Base-by-base conservation (phyloP, 2,329 filamentous ascomycete genomes). In the Amphichorda felina region DNA sequence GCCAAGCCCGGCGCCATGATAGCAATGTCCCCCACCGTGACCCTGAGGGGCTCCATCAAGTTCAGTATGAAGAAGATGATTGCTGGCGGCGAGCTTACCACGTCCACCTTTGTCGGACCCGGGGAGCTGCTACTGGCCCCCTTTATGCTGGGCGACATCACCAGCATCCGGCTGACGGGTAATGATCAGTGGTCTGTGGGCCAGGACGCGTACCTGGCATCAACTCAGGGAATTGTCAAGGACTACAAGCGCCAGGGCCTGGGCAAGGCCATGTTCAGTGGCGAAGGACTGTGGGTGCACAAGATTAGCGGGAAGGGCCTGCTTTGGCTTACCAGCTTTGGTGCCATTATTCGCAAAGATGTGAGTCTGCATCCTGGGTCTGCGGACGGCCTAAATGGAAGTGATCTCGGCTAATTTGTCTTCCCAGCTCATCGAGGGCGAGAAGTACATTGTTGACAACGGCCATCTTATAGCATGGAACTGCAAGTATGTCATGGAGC, bases 11-110 rank as follows among this genome's bases (percentile, higher is more conserved):
- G 88, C 11, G 73, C 78, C 38, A 91, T 98, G 87, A 85, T 98
- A 48, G 84, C 85, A 51, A 98, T 96, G 91, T 87, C 84, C 3
- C 81, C 85, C 2, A 82, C 82, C 8, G 72, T 98, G 36, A 88
- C 82, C 0, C 73, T 96, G 32, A 83, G 82, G 57, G 91, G 91
- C 37, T 68, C 69, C 29, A 57, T 93, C 45, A 91, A 89, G 43
- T 94, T 98, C 57, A 82, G 76, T 39, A 66, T 93, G 61, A 95
- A 94, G 62, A 96, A 95, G 61, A 66, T 94, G n/a, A 64, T 96
- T 32, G 72, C 79, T 0, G 82, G 87, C 34, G 82, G 82, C 35
- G 84, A 94, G 34, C 75, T 96, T 66, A 59, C 74, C 2, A 74
- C 75, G 39, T 93, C 86, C 2, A 81, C 72, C 0, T 96, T 78